Evolutionary conservation across 2,329 filamentous ascomycete genomes (phyloP).

Genomic region (Pseudogymnoascus sp.): DNA sequence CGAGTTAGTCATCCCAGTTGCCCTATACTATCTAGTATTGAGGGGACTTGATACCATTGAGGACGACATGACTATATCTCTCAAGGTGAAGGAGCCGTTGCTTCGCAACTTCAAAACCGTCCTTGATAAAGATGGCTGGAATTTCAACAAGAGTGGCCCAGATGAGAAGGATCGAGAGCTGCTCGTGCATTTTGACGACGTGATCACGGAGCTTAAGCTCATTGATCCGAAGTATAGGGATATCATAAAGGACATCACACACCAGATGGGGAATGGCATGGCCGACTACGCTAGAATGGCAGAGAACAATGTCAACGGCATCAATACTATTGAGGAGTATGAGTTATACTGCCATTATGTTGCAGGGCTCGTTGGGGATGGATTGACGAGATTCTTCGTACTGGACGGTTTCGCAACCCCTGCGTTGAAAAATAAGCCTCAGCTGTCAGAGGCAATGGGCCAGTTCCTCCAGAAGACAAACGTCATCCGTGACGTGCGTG

Average conservation of each 20-base stretch:
- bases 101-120: conserved; percentile 74
- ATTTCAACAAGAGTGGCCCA: conserved; percentile 73
- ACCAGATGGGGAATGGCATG: conserved; percentile 98
- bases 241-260: conserved; percentile 87
- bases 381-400: conserved; percentile 83
- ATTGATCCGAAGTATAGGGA: conserved; percentile 75
- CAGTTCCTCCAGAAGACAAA: conserved; percentile 98
- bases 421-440: conserved; percentile 66
- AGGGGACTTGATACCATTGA: conserved; percentile 96
- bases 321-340: conserved; percentile 80
- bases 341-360: conserved; percentile 98
- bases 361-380: conserved; percentile 95
- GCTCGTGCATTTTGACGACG: conserved; percentile 82
- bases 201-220: conserved; percentile 80
- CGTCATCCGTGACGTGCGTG: conserved; percentile 91
- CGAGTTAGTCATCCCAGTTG: conserved; percentile 81
- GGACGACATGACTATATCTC: conserved; percentile 89
- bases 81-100: conserved; percentile 76
- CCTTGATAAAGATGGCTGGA: conserved; percentile 83
- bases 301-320: conserved; percentile 70
- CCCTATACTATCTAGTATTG: conserved; percentile 86
- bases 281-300: conserved; percentile 86
- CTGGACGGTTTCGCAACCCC: conserved; percentile 80
- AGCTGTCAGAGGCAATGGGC: conserved; percentile 91
- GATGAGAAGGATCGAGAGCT: conserved; percentile 93